Evolutionary conservation across 306 rosid species (phyloP), one percentile per base, ranked within the genome.

Genomic region (Dalbergia cochinchinensis): DNA sequence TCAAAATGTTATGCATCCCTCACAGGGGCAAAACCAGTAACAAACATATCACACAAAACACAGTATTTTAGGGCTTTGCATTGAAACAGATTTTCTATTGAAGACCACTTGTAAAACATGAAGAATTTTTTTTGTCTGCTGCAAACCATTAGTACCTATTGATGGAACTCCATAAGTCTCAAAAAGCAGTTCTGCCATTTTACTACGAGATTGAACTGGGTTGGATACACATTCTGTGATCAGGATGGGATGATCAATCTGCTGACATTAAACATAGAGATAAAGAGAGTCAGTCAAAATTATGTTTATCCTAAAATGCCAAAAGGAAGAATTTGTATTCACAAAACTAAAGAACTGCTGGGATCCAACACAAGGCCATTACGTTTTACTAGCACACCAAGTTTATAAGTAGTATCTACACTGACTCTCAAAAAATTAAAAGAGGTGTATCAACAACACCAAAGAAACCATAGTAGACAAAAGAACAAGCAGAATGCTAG

Each of bases 151-250:
- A 70, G 18, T 90, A 96, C 97, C 97, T 84, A 93, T 72, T 4
- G 89, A 91, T 77, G 94, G 98, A 83, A 93, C 93, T 74, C 98
- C 98, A 47, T 91, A 93, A 45, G 97, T 88, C 89, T 93, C 98
- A 84, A 93, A 91, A 34, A 91, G 88, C 81, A 93, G 97, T 74
- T 93, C 97, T 35, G 87, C 94, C 98, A 91, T 93, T 85, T 87
- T 91, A 83, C 91, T 78, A 26, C 97, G 94, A 72, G 97, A 93
- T 10, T 91, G 92, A 78, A 91, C 85, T 20, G 96, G 94, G 83
- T 93, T 93, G 89, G 93, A 87, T 13, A 73, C 88, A 11, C 98
- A 93, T 87, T 93, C 94, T 63, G 98, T 93, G 61, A 93, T 87
- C 85, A 93, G 88, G 83, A 91, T 80, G 22, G 97, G 97, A 79